These are phyloP conservation scores for Canavalia gladiata DNA, from an alignment of 306 rosid species.

Conservation along the genomic window DNA sequence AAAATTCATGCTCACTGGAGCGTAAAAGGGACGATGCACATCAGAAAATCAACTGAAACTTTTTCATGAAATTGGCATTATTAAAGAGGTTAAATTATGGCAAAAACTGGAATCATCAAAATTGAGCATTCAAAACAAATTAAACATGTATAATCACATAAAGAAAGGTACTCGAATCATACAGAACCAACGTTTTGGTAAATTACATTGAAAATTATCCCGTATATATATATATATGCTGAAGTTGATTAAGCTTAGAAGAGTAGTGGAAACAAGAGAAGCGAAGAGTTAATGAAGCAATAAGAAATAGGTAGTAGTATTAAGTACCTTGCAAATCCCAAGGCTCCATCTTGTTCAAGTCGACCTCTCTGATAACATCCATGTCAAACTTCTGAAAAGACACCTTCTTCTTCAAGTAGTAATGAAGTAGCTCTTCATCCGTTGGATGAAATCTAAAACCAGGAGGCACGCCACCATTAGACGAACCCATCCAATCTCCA, in stretches of 20 bases:
- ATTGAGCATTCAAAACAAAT: neutral
- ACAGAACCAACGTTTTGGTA: neutral
- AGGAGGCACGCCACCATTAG: conserved; percentile 93
- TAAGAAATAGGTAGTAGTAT: neutral
- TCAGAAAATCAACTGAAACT: neutral
- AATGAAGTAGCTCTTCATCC: conserved; percentile 89
- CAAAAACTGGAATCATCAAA: neutral
- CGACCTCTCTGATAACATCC: conserved; percentile 96
- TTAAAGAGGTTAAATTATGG: neutral
- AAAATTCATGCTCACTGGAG: conserved; percentile 7
- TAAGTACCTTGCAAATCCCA: conserved; percentile 96
- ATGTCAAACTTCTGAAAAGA: conserved; percentile 91
- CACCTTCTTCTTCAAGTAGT: conserved; percentile 90
- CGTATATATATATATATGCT: neutral
- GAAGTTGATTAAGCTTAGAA: conserved; percentile 13
- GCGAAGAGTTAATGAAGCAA: neutral
- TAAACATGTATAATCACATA: neutral
- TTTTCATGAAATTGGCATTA: neutral
- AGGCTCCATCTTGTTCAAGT: conserved; percentile 97
- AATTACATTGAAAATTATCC: neutral
- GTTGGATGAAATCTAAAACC: conserved; percentile 97
- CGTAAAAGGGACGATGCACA: neutral
- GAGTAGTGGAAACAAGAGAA: neutral
- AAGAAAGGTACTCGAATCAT: neutral
- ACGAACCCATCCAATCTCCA: conserved; percentile 66